phyloP scores from a whole-genome alignment of 2,329 filamentous ascomycete species.

The Fusarium nelsonii region DNA sequence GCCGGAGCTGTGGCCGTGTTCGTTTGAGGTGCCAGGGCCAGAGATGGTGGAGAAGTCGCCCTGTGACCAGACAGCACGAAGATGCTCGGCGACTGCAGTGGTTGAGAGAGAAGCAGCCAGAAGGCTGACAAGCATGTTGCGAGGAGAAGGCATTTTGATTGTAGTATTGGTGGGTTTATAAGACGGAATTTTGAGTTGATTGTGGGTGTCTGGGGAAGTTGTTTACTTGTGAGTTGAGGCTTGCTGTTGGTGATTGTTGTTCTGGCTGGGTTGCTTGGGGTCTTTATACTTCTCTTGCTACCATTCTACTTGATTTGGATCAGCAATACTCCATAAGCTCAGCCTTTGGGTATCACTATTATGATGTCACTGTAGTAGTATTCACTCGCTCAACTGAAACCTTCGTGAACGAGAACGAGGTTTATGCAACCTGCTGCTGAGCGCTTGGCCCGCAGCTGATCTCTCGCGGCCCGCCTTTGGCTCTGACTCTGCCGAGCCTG shows the following conservation, averaged over 20 bases:
- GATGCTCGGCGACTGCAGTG: conserved; percentile 8
- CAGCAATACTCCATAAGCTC: background rate
- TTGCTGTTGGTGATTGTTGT: background rate
- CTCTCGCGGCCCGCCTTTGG: background rate
- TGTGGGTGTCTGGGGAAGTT: background rate
- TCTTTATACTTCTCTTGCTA: background rate
- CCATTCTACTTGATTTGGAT: background rate
- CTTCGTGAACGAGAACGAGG: background rate
- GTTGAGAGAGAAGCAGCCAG: conserved; percentile 7
- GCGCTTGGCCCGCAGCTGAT: background rate
- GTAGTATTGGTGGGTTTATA: too few relatives aligned
- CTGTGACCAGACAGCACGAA: conserved; percentile 19
- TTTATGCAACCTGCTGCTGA: background rate
- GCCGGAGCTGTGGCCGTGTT: conserved; percentile 1
- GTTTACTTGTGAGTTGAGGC: background rate
- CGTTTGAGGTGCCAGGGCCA: conserved; percentile 1
- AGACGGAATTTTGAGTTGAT: background rate
- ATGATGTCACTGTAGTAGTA: background rate
- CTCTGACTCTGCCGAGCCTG: background rate
- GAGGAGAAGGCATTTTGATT: conserved; percentile 10
- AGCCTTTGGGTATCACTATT: background rate
- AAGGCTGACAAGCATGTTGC: conserved; percentile 2
- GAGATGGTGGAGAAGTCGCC: conserved; percentile 19
- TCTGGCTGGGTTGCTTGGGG: background rate
- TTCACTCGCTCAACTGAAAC: background rate